Evolutionary conservation across 768 basidiomycete genomes (phyloP).

Genomic region (Tulasnella sp.): DNA sequence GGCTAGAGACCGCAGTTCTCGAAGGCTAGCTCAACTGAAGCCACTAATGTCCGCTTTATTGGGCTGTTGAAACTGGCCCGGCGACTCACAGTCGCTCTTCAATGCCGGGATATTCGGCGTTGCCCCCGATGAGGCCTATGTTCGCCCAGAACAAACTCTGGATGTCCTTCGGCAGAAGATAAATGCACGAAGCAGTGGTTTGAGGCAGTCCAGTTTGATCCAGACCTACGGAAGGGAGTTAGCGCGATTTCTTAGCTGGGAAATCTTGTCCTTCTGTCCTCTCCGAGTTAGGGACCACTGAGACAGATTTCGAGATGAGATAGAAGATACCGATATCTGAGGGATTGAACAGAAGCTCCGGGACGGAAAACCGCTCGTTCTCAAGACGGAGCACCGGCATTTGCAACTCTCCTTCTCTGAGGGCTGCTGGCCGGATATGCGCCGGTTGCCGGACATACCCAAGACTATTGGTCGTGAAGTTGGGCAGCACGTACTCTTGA

Average conservation of each 20-base stretch:
- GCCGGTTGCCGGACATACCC: constrained; percentile 38
- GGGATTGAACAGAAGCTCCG: constrained; percentile 86
- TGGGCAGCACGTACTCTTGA: constrained; percentile 84
- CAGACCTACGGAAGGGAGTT: constrained; percentile 38
- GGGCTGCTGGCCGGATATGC: background rate
- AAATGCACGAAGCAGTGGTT: constrained; percentile 66
- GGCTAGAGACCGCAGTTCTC: constrained; percentile 67
- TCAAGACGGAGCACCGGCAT: constrained; percentile 63
- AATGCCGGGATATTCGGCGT: constrained; percentile 63
- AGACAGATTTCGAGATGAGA: constrained; percentile 6
- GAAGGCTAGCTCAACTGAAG: constrained; percentile 34
- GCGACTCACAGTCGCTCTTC: constrained; percentile 56
- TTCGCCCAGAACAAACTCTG: constrained; percentile 95
- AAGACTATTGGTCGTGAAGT: constrained; percentile 44
- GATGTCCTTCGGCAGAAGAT: constrained; percentile 61
- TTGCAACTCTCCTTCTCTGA: constrained; percentile 14
- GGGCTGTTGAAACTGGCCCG: constrained; percentile 17
- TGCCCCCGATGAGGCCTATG: constrained; percentile 83
- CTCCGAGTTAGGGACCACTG: background rate
- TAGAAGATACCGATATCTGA: constrained; percentile 64
- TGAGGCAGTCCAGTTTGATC: constrained; percentile 70
- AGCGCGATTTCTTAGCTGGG: background rate
- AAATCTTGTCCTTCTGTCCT: background rate
- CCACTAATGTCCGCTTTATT: background rate
- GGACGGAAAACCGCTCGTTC: constrained; percentile 84